Percentiles rank a stretch among this genome's conserved stretches.
Conservation (phyloP, 1,284 basidiomycete species). For the Neonothopanus nambi region DNA sequence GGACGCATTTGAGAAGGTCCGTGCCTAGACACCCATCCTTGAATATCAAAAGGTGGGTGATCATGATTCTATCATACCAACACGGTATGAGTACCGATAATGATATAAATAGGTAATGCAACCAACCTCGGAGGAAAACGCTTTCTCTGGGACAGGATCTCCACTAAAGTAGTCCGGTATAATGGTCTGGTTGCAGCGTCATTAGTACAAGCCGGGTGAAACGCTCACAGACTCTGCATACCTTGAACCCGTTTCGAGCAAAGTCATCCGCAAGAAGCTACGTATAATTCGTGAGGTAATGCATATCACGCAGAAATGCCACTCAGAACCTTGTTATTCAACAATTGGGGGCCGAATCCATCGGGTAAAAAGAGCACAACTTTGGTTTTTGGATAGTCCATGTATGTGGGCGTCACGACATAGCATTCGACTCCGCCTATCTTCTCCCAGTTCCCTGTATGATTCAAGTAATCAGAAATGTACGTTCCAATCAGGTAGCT, state of each 20-base stretch:
- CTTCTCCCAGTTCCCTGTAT: neutral
- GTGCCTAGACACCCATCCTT: too few relatives aligned
- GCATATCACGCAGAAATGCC: neutral
- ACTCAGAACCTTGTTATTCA: neutral
- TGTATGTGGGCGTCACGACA: neutral
- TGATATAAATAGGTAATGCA: too few relatives aligned
- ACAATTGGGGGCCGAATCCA: neutral
- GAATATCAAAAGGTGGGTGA: too few relatives aligned
- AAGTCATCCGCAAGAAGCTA: neutral
- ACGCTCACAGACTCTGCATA: too few relatives aligned
- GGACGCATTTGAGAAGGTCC: constrained; percentile 23
- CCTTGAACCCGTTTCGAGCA: neutral
- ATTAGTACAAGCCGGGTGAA: too few relatives aligned
- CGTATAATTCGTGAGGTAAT: neutral
- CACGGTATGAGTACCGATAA: too few relatives aligned
- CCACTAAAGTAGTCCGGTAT: constrained; percentile 54
- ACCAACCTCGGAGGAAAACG: constrained; percentile 19
- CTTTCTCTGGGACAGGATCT: constrained; percentile 49
- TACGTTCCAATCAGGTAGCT: too few relatives aligned
- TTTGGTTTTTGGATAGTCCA: neutral
- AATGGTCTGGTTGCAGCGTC: neutral
- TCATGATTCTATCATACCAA: too few relatives aligned
- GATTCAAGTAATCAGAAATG: too few relatives aligned
- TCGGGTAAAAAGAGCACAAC: neutral
- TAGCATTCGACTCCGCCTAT: neutral